A percentile compares a stretch with the other conserved stretches of the same genome.
phyloP scores from a whole-genome alignment of 2,329 filamentous ascomycete genomes.

The Ophiostoma quercus region DNA sequence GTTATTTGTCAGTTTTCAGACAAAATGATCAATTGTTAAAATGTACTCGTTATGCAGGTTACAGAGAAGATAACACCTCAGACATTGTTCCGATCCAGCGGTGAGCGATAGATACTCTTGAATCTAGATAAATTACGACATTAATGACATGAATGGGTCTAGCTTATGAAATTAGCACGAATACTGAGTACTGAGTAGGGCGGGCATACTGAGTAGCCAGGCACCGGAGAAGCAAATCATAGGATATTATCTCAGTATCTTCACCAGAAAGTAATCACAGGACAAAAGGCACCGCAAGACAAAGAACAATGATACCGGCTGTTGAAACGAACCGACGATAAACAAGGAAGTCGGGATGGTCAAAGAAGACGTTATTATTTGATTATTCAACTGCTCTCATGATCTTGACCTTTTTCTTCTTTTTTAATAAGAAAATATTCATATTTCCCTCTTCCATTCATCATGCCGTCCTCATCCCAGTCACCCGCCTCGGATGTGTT shows the following conservation, averaged over 20 bases:
- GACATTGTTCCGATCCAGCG: conserved; percentile 4
- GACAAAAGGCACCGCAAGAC: neutral
- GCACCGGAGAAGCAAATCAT: conserved; percentile 6
- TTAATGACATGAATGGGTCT: neutral
- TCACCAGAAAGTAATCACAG: neutral
- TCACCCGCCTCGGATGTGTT: neutral
- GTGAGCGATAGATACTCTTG: neutral
- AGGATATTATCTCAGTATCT: neutral
- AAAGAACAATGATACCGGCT: neutral
- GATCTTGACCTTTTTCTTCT: neutral
- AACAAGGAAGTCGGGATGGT: neutral
- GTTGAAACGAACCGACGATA: neutral
- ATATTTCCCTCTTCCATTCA: neutral
- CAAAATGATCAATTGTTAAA: neutral
- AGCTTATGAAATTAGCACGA: neutral
- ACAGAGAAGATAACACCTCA: neutral
- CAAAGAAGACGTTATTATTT: neutral
- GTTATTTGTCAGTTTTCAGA: conserved; percentile 10
- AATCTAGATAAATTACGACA: neutral
- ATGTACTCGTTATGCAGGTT: neutral
- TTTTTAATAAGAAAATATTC: neutral
- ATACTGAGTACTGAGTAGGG: neutral
- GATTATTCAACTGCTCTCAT: conserved; percentile 4
- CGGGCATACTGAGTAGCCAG: neutral
- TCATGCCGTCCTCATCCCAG: neutral